Conservation (phyloP, 805 yeast genomes). For the Metschnikowia lachancei region DNA sequence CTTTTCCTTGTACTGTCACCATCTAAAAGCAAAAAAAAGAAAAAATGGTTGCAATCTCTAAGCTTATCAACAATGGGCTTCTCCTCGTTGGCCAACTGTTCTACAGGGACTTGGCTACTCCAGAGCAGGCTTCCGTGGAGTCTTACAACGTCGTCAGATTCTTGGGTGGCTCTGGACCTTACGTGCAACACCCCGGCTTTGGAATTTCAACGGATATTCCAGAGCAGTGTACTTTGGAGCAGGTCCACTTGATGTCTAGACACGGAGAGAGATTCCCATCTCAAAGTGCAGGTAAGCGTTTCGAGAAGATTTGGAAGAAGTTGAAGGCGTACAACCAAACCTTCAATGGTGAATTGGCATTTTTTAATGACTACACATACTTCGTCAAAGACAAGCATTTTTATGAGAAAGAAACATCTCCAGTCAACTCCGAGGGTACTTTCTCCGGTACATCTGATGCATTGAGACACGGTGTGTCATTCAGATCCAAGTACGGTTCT, state of each 20-base stretch:
- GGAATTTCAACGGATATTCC: slow-evolving; percentile 53
- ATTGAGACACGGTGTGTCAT: slow-evolving; percentile 45
- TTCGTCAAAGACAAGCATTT: slow-evolving; percentile 37
- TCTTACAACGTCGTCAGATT: slow-evolving; percentile 49
- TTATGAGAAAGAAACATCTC: slow-evolving; percentile 51
- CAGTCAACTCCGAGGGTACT: slow-evolving; percentile 41
- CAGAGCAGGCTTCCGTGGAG: slow-evolving; percentile 40
- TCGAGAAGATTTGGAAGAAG: slow-evolving; percentile 27
- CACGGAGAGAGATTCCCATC: slow-evolving; percentile 76
- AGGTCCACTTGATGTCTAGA: slow-evolving; percentile 68
- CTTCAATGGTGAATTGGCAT: slow-evolving; percentile 49
- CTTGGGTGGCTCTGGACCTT: slow-evolving; percentile 58
- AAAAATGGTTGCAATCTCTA: slow-evolving; percentile 18
- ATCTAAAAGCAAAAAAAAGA: not conserved
- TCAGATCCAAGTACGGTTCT: slow-evolving; percentile 48
- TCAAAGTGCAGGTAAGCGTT: slow-evolving; percentile 25
- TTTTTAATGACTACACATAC: slow-evolving; percentile 53
- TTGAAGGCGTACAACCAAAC: slow-evolving; percentile 27
- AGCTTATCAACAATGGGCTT: slow-evolving; percentile 29
- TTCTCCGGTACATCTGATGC: slow-evolving; percentile 56
- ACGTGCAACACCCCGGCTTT: slow-evolving; percentile 47
- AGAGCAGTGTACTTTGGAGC: slow-evolving; percentile 52
- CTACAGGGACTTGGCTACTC: slow-evolving; percentile 35
- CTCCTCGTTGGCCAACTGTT: slow-evolving; percentile 27
- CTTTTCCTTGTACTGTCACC: not conserved